Conservation (phyloP, 2,329 filamentous ascomycete species). For the Xylaria sp. region DNA sequence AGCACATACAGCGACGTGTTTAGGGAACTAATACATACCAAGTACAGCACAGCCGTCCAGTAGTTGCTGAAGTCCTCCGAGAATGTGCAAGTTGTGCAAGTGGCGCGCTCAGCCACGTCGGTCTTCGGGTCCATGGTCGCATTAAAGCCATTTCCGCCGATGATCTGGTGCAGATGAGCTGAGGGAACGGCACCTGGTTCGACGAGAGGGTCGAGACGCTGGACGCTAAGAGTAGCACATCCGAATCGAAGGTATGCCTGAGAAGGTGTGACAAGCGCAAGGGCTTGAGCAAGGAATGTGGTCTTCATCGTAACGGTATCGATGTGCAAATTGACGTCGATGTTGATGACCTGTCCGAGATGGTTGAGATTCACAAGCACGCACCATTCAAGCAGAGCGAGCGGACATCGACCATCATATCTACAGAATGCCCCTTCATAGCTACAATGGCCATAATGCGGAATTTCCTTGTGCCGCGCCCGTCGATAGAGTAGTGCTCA, state of each 20-base stretch:
- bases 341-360: slow-evolving; percentile 24
- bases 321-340: slow-evolving; percentile 27
- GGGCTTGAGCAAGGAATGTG: slow-evolving; percentile 28
- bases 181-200: slow-evolving; percentile 36
- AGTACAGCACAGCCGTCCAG: slow-evolving; percentile 40
- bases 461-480: slow-evolving; percentile 33
- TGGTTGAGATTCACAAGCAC: slow-evolving; percentile 23
- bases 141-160: slow-evolving; percentile 38
- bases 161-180: slow-evolving; percentile 38
- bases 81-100: slow-evolving; percentile 44
- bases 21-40: slow-evolving; percentile 26
- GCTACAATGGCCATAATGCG: slow-evolving; percentile 10
- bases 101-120: slow-evolving; percentile 38
- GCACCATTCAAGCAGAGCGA: slow-evolving; percentile 16
- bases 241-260: slow-evolving; percentile 39
- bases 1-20: slow-evolving; percentile 16
- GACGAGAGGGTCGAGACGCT: slow-evolving; percentile 38
- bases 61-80: slow-evolving; percentile 41
- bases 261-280: slow-evolving; percentile 35
- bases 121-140: slow-evolving; percentile 36
- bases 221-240: slow-evolving; percentile 36
- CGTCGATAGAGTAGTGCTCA: slow-evolving; percentile 31
- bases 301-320: slow-evolving; percentile 45
- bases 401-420: slow-evolving; percentile 22
- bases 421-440: slow-evolving; percentile 14